Evolutionary conservation across 2,329 filamentous ascomycete species (phyloP).

Genomic region (Arthrobotrys sinensis): DNA sequence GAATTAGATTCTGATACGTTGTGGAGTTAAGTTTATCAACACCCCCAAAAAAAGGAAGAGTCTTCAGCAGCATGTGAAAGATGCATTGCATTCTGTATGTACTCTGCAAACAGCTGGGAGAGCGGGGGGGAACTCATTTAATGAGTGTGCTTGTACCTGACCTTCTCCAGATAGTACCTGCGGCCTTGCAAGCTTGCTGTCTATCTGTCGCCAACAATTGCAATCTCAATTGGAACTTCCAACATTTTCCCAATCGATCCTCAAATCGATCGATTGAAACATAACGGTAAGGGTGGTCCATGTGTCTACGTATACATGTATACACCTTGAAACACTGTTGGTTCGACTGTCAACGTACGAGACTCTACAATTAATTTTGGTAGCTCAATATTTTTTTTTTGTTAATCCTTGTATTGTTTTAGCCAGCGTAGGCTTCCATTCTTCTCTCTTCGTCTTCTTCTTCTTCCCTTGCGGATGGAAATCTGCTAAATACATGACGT

Average conservation of each 20-base stretch:
- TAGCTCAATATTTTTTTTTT: conserved; percentile 6
- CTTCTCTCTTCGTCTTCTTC: conserved; percentile 30
- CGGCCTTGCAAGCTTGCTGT: neutral
- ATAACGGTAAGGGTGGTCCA: conserved; percentile 5
- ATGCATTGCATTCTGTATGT: conserved; percentile 29
- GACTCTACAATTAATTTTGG: neutral
- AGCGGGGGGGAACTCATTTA: neutral
- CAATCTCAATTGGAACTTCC: neutral
- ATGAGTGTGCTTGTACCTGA: neutral
- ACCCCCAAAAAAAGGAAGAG: neutral
- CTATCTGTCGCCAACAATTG: conserved; percentile 21
- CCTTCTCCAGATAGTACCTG: conserved; percentile 8
- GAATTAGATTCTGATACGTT: conserved; percentile 50
- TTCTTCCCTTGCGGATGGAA: conserved; percentile 28
- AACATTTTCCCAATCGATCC: conserved; percentile 4
- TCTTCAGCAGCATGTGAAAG: conserved; percentile 26
- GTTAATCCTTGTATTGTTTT: conserved; percentile 44
- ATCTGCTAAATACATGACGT: conserved; percentile 50
- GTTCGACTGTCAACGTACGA: neutral
- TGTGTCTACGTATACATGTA: conserved; percentile 42
- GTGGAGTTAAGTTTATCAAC: conserved; percentile 20
- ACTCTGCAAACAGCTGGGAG: neutral
- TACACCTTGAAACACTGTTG: conserved; percentile 38
- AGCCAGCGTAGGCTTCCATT: conserved; percentile 52
- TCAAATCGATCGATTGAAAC: conserved; percentile 4